These are phyloP conservation scores for Fabrea salina DNA, from an alignment of 169 alveolate species.

Conservation along the genomic window DNA sequence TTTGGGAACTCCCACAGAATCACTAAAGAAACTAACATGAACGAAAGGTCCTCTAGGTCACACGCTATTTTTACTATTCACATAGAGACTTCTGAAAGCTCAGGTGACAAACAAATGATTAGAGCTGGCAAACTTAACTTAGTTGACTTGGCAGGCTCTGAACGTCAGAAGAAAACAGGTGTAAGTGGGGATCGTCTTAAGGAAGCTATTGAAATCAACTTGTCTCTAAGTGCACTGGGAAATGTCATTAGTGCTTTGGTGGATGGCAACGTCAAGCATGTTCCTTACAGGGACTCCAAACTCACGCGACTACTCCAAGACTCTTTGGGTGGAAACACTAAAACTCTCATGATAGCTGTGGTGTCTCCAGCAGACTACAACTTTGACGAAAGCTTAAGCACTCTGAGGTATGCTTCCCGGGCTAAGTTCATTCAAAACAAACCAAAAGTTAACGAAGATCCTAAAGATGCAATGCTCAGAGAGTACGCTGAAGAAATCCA, in stretches of 20 bases:
- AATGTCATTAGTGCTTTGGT: conserved; percentile 90
- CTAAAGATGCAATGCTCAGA: conserved; percentile 74
- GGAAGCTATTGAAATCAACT: conserved; percentile 91
- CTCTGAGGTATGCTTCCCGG: conserved; percentile 72
- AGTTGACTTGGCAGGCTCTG: conserved; percentile 92
- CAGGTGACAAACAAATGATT: conserved; percentile 58
- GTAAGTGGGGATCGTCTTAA: conserved; percentile 82
- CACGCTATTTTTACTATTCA: conserved; percentile 88
- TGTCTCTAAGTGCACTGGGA: conserved; percentile 91
- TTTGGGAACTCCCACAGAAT: conserved; percentile 7
- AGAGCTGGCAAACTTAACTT: conserved; percentile 89
- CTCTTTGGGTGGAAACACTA: conserved; percentile 90
- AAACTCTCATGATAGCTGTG: conserved; percentile 91
- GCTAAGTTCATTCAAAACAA: conserved; percentile 66
- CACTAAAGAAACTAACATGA: conserved; percentile 64
- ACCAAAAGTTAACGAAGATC: conserved; percentile 75
- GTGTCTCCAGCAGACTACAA: conserved; percentile 90
- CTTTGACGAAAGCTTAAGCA: conserved; percentile 90
- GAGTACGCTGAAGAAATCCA: conserved; percentile 70
- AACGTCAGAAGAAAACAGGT: conserved; percentile 80
- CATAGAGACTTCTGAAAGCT: conserved; percentile 73
- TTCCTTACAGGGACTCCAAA: conserved; percentile 94
- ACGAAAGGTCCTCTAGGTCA: conserved; percentile 75
- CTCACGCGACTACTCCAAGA: conserved; percentile 88
- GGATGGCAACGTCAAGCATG: conserved; percentile 83